phyloP scores from a whole-genome alignment of 2,329 filamentous ascomycete genomes.

The Neofusicoccum parvum region DNA sequence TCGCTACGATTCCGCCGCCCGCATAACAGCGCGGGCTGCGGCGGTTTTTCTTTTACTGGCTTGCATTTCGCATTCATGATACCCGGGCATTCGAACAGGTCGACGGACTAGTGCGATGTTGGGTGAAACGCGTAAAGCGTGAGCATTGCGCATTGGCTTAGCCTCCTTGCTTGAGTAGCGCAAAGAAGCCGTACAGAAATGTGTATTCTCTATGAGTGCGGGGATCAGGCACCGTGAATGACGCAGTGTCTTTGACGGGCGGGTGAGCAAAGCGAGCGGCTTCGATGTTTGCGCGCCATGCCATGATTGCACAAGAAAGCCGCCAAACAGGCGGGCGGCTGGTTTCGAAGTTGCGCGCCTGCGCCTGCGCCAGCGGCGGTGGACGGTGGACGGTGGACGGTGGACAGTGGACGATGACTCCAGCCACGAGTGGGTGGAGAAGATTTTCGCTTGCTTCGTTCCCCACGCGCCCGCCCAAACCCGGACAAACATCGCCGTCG shows the following conservation, averaged over 20 bases:
- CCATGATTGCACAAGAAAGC: no score
- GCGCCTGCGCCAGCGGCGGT: neutral
- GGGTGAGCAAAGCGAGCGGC: no score
- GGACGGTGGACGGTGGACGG: no score
- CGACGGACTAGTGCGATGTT: slow-evolving; percentile 13
- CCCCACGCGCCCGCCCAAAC: slow-evolving; percentile 8
- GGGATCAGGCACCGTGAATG: no score
- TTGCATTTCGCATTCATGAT: slow-evolving; percentile 9
- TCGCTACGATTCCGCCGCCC: neutral
- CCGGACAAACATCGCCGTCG: neutral
- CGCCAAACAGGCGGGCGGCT: neutral
- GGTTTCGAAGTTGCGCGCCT: neutral
- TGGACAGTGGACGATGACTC: no score
- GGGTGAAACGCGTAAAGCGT: slow-evolving; percentile 1
- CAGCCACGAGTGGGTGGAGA: neutral
- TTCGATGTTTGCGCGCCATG: no score
- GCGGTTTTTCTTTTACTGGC: neutral
- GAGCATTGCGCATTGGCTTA: neutral
- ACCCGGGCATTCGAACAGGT: slow-evolving; percentile 15
- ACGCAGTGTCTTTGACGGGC: no score
- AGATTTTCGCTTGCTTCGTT: slow-evolving; percentile 17
- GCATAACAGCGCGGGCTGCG: neutral
- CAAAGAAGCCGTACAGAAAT: neutral
- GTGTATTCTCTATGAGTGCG: neutral
- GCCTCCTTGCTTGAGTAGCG: neutral